A percentile compares a stretch with the other conserved stretches of the same genome.
phyloP scores from a whole-genome alignment of 495 filamentous ascomycete species.

The Aspergillus nidulans region DNA sequence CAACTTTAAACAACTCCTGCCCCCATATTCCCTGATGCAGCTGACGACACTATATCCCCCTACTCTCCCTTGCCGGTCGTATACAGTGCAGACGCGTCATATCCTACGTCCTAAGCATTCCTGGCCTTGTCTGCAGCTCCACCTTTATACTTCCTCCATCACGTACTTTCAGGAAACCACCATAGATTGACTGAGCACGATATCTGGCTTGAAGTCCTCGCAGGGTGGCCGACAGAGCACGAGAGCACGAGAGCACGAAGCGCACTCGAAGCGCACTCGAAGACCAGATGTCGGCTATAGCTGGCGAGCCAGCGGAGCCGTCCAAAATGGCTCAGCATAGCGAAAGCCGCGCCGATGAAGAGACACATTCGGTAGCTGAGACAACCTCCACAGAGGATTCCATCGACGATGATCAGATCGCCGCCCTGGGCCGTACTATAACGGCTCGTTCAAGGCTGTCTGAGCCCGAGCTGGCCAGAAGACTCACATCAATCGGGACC shows the following conservation, averaged over 20 bases:
- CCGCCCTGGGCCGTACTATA: conserved; percentile 25
- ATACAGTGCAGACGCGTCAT: neutral
- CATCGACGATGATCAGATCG: conserved; percentile 17
- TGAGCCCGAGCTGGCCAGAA: conserved; percentile 27
- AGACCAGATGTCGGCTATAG: conserved; percentile 18
- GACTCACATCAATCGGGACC: conserved; percentile 52
- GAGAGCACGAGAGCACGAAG: too few relatives aligned
- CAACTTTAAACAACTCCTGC: neutral
- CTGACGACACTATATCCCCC: neutral
- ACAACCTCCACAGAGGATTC: conserved; percentile 32
- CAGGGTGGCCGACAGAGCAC: neutral
- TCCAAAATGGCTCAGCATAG: conserved; percentile 25
- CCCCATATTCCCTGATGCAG: neutral
- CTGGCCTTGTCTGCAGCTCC: neutral
- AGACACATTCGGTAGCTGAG: conserved; percentile 26
- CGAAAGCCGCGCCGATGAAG: conserved; percentile 15
- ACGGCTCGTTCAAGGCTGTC: conserved; percentile 25
- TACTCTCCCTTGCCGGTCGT: neutral
- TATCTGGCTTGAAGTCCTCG: neutral
- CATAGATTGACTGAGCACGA: neutral
- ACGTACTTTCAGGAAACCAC: neutral
- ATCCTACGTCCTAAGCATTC: neutral
- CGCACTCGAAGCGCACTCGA: too few relatives aligned
- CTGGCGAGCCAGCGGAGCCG: conserved; percentile 12
- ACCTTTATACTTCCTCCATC: neutral